These are phyloP conservation scores for Dinochytrium kinnereticum DNA, from an alignment of 371 early-diverging fungal species.

Conservation along the genomic window DNA sequence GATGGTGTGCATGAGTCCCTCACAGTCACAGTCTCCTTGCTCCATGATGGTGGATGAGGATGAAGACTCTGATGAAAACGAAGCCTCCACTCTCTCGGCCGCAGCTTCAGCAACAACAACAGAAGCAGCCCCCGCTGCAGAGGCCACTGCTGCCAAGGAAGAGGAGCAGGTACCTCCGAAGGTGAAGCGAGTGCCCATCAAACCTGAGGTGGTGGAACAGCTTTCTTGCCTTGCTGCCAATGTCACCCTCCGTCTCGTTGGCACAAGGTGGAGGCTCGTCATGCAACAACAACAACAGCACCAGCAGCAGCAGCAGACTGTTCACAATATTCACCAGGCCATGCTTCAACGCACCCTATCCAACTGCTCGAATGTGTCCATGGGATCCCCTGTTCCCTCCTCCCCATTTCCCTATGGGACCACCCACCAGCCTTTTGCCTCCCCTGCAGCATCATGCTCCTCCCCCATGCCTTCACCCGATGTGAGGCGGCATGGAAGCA, in stretches of 20 bases:
- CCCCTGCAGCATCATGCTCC: not conserved
- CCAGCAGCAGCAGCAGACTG: not conserved
- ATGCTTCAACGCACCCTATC: not conserved
- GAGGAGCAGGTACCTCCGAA: not conserved
- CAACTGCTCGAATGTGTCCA: not conserved
- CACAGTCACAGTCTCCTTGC: not conserved
- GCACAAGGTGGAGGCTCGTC: not conserved
- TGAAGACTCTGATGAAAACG: not conserved
- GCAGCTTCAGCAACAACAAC: no score
- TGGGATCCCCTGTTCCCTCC: not conserved
- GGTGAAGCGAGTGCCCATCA: not conserved
- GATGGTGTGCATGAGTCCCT: not conserved
- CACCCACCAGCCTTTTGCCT: not conserved
- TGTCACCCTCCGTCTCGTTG: constrained; percentile 7
- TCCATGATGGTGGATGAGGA: not conserved
- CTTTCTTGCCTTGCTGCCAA: constrained; percentile 6
- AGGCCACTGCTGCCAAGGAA: no score
- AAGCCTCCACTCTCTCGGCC: no score
- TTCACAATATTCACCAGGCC: not conserved
- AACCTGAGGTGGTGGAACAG: constrained; percentile 9
- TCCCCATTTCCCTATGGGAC: not conserved
- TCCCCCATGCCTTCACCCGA: not conserved
- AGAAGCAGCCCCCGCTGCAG: no score
- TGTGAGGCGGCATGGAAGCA: not conserved
- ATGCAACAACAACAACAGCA: constrained; percentile 9